A percentile compares a stretch with the other conserved stretches of the same genome.
Evolutionary conservation across 2,329 filamentous ascomycete genomes (phyloP).

Genomic region (Beauveria brongniartii): DNA sequence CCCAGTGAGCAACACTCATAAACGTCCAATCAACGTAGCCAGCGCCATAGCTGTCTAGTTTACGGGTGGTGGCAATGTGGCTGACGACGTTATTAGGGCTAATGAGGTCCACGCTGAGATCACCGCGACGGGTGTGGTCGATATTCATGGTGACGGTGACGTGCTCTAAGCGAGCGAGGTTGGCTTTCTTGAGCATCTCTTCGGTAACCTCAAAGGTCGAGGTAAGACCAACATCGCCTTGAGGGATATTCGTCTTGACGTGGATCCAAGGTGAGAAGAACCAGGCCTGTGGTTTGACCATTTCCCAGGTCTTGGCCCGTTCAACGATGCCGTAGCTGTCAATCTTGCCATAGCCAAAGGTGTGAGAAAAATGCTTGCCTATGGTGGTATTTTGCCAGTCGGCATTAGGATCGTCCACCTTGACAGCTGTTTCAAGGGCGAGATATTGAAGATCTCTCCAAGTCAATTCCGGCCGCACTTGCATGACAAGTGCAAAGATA

Average conservation of each 20-base stretch:
- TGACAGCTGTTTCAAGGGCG: constrained; percentile 74
- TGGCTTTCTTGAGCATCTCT: constrained; percentile 72
- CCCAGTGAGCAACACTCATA: constrained; percentile 97
- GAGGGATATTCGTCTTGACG: constrained; percentile 75
- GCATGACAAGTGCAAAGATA: constrained; percentile 80
- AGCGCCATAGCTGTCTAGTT: constrained; percentile 52
- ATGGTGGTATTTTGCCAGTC: constrained; percentile 77
- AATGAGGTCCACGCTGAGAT: constrained; percentile 84
- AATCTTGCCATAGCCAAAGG: constrained; percentile 91
- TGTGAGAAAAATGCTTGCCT: constrained; percentile 85
- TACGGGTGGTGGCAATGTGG: constrained; percentile 70
- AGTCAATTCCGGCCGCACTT: constrained; percentile 74
- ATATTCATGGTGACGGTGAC: constrained; percentile 98
- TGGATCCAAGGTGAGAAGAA: constrained; percentile 89
- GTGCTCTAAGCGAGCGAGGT: constrained; percentile 82
- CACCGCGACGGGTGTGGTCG: constrained; percentile 76
- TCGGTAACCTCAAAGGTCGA: constrained; percentile 75
- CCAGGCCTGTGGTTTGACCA: constrained; percentile 94
- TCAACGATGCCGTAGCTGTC: constrained; percentile 83
- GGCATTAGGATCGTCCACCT: constrained; percentile 58
- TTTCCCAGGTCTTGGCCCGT: constrained; percentile 73
- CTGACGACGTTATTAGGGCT: constrained; percentile 77
- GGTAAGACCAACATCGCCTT: constrained; percentile 71
- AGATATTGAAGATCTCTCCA: constrained; percentile 97
- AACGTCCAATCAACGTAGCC: constrained; percentile 97